Evolutionary conservation across 2,329 filamentous ascomycete species (phyloP).

Genomic region (Fusarium sacchari): DNA sequence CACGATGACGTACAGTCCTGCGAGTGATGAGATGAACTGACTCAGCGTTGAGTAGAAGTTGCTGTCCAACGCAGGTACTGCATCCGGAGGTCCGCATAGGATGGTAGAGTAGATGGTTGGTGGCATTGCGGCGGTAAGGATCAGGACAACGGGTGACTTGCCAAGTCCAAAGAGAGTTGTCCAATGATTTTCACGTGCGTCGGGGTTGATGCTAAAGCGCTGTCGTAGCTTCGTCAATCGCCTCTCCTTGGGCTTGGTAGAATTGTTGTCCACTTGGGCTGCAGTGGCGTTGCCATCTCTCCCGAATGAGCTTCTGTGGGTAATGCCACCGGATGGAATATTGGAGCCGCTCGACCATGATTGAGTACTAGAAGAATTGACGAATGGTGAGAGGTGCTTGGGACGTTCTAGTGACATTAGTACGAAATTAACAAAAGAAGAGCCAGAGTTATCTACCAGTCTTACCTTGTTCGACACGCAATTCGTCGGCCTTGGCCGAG

Average conservation of each 20-base stretch:
- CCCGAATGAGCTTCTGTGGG: neutral
- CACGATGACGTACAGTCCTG: neutral
- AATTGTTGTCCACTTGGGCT: fast-evolving
- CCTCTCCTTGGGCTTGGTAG: too few species aligned
- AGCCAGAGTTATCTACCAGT: fast-evolving
- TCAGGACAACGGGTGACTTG: neutral
- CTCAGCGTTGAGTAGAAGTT: neutral
- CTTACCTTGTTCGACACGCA: neutral
- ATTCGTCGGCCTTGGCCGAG: neutral
- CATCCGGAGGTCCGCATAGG: neutral
- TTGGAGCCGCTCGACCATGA: neutral
- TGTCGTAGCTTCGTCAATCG: neutral
- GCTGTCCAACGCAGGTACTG: neutral
- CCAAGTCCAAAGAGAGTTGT: fast-evolving
- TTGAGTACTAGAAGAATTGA: neutral
- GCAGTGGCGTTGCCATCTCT: fast-evolving
- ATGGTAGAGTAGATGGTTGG: neutral
- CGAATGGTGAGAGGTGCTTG: neutral
- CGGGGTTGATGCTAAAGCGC: neutral
- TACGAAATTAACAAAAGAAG: neutral
- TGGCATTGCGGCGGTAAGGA: neutral
- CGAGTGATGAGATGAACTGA: neutral
- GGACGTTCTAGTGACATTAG: neutral
- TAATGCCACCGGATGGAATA: neutral
- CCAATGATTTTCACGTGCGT: neutral